Evolutionary conservation across 2,329 filamentous ascomycete species (phyloP).

Genomic region (Corniculantispora saksenae): DNA sequence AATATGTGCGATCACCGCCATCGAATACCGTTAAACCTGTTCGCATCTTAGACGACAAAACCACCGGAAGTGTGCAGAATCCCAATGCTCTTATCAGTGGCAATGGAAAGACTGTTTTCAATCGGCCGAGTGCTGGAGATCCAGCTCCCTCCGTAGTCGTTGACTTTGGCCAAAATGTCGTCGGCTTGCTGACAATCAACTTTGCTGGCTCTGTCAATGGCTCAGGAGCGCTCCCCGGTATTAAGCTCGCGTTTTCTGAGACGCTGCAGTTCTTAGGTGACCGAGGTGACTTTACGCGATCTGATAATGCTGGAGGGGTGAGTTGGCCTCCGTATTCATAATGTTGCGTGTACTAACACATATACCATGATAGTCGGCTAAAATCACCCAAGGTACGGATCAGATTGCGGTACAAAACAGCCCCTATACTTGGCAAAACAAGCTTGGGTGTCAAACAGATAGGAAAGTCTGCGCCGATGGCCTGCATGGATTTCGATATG

Average conservation of each 20-base stretch:
- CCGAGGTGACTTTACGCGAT: conserved; percentile 50
- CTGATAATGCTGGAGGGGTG: conserved; percentile 41
- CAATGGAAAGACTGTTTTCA: background rate
- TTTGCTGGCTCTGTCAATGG: conserved; percentile 39
- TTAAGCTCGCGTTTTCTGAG: conserved; percentile 52
- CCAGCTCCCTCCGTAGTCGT: conserved; percentile 42
- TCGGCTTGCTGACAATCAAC: conserved; percentile 43
- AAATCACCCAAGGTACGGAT: conserved; percentile 48
- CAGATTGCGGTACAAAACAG: conserved; percentile 47
- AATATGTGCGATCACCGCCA: conserved; percentile 1
- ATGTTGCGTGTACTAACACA: background rate
- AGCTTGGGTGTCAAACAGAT: conserved; percentile 44
- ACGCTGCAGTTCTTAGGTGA: conserved; percentile 45
- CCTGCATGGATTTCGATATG: conserved; percentile 54
- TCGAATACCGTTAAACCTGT: conserved; percentile 1
- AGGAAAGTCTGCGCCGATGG: conserved; percentile 52
- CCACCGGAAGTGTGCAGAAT: background rate
- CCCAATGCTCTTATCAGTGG: background rate
- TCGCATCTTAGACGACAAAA: background rate
- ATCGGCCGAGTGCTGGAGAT: background rate
- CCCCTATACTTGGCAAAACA: conserved; percentile 47
- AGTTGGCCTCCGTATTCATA: conserved; percentile 14
- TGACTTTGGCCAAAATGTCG: conserved; percentile 53
- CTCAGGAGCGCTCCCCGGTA: conserved; percentile 35
- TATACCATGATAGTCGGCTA: conserved; percentile 22